phyloP scores from a whole-genome alignment of 257 asterid genomes.

The Nicotiana obtusifolia region DNA sequence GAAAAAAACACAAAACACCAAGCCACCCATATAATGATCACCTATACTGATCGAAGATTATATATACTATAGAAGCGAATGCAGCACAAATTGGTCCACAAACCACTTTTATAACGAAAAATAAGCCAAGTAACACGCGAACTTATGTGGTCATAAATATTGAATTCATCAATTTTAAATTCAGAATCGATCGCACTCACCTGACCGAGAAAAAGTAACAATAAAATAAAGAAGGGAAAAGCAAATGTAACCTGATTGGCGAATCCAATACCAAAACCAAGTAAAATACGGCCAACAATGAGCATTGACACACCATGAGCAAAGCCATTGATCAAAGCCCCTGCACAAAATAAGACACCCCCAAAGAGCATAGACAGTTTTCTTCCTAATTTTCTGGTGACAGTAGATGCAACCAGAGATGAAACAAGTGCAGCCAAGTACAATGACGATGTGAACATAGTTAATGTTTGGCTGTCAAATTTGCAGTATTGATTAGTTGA shows the following conservation, averaged over 20 bases:
- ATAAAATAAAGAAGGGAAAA: no score
- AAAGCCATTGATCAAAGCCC: conserved; percentile 66
- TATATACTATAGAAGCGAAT: no score
- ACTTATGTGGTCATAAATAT: no score
- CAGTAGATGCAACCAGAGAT: conserved; percentile 55
- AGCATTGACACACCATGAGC: conserved; percentile 63
- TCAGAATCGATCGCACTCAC: no score
- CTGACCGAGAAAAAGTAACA: no score
- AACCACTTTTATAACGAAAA: not conserved
- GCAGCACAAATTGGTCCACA: no score
- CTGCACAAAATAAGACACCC: conserved; percentile 58
- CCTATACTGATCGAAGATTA: no score
- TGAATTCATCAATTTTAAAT: no score
- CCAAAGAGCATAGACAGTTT: conserved; percentile 72
- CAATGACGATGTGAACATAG: conserved; percentile 78
- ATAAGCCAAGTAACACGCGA: no score
- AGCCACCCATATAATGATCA: no score
- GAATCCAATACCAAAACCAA: conserved; percentile 83
- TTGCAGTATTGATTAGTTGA: conserved; percentile 76
- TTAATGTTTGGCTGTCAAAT: conserved; percentile 62
- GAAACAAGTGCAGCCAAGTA: conserved; percentile 76
- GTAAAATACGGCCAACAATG: conserved; percentile 67
- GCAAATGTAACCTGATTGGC: conserved; percentile 59
- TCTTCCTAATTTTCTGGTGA: conserved; percentile 62
- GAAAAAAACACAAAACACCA: no score